A percentile compares a stretch with the other conserved stretches of the same genome.
These are phyloP conservation scores for Aspergillus olivimuriae DNA, from an alignment of 495 filamentous ascomycete species.

Conservation along the genomic window DNA sequence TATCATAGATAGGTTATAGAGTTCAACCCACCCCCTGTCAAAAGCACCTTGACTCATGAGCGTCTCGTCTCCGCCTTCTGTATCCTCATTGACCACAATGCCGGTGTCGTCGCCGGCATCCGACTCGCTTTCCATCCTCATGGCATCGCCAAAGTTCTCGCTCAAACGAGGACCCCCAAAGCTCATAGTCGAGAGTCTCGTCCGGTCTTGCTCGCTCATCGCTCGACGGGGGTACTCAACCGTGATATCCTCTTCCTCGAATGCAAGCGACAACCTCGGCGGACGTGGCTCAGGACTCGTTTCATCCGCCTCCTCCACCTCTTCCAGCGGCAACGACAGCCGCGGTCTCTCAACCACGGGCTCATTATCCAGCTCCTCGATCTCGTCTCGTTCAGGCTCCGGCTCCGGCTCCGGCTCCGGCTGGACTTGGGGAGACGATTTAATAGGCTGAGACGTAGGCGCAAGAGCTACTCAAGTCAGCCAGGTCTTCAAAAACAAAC, in stretches of 20 bases:
- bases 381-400: constrained; percentile 29
- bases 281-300: constrained; percentile 50
- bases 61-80: constrained; percentile 25
- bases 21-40: constrained; percentile 32
- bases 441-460: constrained; percentile 47
- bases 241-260: constrained; percentile 66
- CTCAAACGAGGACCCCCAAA: constrained; percentile 53
- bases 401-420: constrained; percentile 13
- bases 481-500: neutral
- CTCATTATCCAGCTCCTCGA: constrained; percentile 59
- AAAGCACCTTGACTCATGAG: constrained; percentile 32
- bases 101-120: constrained; percentile 43
- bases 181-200: constrained; percentile 48
- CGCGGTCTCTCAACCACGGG: constrained; percentile 57
- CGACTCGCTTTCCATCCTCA: constrained; percentile 42
- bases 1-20: constrained; percentile 9
- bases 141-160: constrained; percentile 51
- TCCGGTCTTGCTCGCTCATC: constrained; percentile 41
- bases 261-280: constrained; percentile 52
- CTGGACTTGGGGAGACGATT: constrained; percentile 50
- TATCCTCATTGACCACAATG: constrained; percentile 32
- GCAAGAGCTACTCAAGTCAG: constrained; percentile 45
- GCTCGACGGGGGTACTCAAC: constrained; percentile 65
- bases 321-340: constrained; percentile 64
- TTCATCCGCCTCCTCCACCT: constrained; percentile 46